Base-by-base conservation (phyloP, 2,329 filamentous ascomycete genomes). In the Teratosphaeria pseudoeucalypti region DNA sequence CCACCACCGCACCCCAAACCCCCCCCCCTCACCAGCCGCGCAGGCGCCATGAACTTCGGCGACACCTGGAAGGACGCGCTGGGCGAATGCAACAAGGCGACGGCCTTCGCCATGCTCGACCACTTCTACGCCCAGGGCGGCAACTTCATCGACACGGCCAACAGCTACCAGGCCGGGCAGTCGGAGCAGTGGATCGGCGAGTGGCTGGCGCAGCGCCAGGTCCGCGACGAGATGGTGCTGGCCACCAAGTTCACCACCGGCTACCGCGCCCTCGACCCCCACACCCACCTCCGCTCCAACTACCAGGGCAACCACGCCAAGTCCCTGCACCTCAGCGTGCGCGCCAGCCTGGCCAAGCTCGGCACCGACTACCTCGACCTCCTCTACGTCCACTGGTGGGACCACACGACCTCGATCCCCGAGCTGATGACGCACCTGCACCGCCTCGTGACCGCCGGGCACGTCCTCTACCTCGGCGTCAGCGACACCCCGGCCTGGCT, bases 401-500 rank as follows among this genome's bases (percentile, higher is more conserved):
- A 88, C 70, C 85, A 80, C 67, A 82, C 79, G n/a, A 84, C 82
- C 27, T 80, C 79, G 0, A 82, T 88, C 55, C 77, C 81, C 0
- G 85, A 89, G 67, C 57, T 89, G 54, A 89, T 89, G 86, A 83
- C 88, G 60, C 79, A 79, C 0, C 77, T 89, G 52, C 86, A 88
- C 68, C 74, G 78, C 23, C 75, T 87, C 11, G 83, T 88, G 0
- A 60, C 70, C 0, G 68, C 77, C 6, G 84, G 85, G 19, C 88
- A 88, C 65, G 84, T 89, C 0, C 74, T 85, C 16, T 88, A 88
- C 64, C 76, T 89, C 0, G 86, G 87, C 2, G 78, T 88, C 70
- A 84, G 80, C 52, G 85, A 89, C 65, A 84, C 83, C 0, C 87
- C 87, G 0, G 86, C 87, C 9, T 89, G 86, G 86, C 72, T 69